These are phyloP conservation scores for Boletus tylopilopsis DNA, from an alignment of 768 basidiomycete species.

Conservation along the genomic window DNA sequence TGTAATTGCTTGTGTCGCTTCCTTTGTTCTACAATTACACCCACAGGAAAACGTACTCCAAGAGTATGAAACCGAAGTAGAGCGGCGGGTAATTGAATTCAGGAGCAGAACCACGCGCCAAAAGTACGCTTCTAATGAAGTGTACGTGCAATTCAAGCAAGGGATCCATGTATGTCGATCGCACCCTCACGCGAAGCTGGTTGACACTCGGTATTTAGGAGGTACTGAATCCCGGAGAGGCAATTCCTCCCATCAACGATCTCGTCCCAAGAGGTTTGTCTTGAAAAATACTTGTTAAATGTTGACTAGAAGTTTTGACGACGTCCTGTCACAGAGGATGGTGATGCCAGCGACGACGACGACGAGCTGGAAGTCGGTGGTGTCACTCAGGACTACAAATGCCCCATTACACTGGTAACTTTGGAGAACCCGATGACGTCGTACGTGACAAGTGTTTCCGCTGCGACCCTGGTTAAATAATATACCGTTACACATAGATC, in stretches of 20 bases:
- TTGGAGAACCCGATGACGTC: slow-evolving; percentile 78
- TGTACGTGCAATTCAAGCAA: slow-evolving; percentile 61
- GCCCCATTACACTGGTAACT: slow-evolving; percentile 69
- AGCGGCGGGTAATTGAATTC: slow-evolving; percentile 45
- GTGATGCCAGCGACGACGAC: slow-evolving; percentile 78
- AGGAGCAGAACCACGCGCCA: slow-evolving; percentile 65
- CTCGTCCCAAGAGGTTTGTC: slow-evolving; percentile 63
- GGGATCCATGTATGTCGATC: slow-evolving; percentile 56
- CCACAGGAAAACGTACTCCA: slow-evolving; percentile 50
- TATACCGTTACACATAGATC: slow-evolving; percentile 35
- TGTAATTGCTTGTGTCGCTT: slow-evolving; percentile 19
- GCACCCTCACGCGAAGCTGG: neutral
- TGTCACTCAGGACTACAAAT: slow-evolving; percentile 76
- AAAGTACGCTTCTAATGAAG: slow-evolving; percentile 63
- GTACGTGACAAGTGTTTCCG: slow-evolving; percentile 41
- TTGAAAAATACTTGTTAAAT: no score
- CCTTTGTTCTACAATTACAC: neutral
- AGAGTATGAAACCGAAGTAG: slow-evolving; percentile 47
- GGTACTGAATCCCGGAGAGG: slow-evolving; percentile 54
- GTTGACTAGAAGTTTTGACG: no score
- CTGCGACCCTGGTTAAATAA: slow-evolving; percentile 2
- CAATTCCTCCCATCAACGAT: slow-evolving; percentile 76
- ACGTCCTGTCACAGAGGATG: slow-evolving; percentile 56
- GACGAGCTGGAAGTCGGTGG: slow-evolving; percentile 90
- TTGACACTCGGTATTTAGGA: slow-evolving; percentile 44